Evolutionary conservation across 202 grass and related monocot species (phyloP).

Genomic region (Bolboschoenoplectus hybrid): DNA sequence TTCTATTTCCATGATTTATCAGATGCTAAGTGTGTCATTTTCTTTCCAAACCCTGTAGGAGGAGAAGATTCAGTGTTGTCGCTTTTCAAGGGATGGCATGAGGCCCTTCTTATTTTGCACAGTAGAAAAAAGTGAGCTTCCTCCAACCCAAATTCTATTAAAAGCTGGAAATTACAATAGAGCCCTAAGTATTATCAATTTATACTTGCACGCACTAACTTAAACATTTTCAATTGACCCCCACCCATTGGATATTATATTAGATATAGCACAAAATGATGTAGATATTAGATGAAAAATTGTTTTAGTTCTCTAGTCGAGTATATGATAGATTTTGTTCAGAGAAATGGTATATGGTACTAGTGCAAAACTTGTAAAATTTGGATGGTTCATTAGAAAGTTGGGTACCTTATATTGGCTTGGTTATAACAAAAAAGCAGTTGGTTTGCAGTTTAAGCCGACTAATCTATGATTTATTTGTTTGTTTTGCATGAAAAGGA

Average conservation of each 20-base stretch:
- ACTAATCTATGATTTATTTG: not conserved
- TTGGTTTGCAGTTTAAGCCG: not conserved
- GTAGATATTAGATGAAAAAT: not conserved
- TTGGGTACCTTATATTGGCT: not conserved
- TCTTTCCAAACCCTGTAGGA: constrained; percentile 52
- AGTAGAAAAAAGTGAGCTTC: constrained; percentile 76
- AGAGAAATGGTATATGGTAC: not conserved
- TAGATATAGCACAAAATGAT: not conserved
- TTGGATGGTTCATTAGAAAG: not conserved
- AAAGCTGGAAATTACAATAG: constrained; percentile 10
- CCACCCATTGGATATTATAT: constrained; percentile 13
- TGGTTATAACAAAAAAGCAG: not conserved
- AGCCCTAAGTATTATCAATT: not conserved
- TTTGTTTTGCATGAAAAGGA: constrained; percentile 38
- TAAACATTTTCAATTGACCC: not conserved
- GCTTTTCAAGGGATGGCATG: constrained; percentile 97
- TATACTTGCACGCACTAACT: not conserved
- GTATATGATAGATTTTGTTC: not conserved
- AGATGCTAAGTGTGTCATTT: constrained; percentile 21
- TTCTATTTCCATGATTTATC: constrained; percentile 24
- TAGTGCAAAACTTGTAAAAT: not conserved
- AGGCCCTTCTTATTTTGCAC: constrained; percentile 96
- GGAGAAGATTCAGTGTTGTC: constrained; percentile 89
- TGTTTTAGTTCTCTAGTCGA: not conserved
- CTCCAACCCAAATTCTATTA: not conserved